Base-by-base conservation (phyloP, 352 stramenopile genomes). In the Saprolegnia parasitica region DNA sequence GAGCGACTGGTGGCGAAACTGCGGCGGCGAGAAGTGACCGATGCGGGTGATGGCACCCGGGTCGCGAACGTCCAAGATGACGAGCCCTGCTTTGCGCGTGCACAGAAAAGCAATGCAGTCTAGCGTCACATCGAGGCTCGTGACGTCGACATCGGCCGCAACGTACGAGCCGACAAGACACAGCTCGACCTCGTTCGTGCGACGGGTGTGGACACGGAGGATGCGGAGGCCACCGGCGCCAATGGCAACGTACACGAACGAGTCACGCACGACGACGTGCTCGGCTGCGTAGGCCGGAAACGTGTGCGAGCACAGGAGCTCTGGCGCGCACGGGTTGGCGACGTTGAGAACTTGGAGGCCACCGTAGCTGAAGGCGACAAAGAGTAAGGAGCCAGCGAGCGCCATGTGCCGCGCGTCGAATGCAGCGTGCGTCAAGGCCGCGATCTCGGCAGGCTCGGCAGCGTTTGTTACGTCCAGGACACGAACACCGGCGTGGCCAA, bases 331-430 rank as follows among this genome's bases (percentile, higher is more conserved):
- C n/a, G 63, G 63, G 52, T 70, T 70, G 35, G n/a, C 39, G 29
- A 70, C 63, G 37, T 70, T 46, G 23, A 70, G 46, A 10, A 70
- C 63, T n/a, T 62, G 40, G 49, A 70, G 54, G 11, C 63, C 63
- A 29, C 63, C 63, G 42, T 70, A 70, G 45, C 46, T 62, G 54
- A 70, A 70, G 18, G 63, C 63, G 11, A 70, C 63, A 24, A 70
- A 70, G 20, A 70, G 54, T 20, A 63, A 24, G 4, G 49, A 46
- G 20, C 37, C 45, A 16, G 29, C 26, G 10, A 70, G 47, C 8
- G 63, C 63, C 63, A 70, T 70, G 63, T 70, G 63, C 24, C 63
- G 49, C 1, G 63, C 63, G 37, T 70, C 63, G 21, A 70, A 70
- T 20, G 49, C 35, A 10, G 24, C 63, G 37, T 70, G 63, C 26